Percentiles rank a stretch among this genome's conserved stretches.
Evolutionary conservation across 192 early-diverging fungal species (phyloP).

Genomic region (Dissophora ornata): DNA sequence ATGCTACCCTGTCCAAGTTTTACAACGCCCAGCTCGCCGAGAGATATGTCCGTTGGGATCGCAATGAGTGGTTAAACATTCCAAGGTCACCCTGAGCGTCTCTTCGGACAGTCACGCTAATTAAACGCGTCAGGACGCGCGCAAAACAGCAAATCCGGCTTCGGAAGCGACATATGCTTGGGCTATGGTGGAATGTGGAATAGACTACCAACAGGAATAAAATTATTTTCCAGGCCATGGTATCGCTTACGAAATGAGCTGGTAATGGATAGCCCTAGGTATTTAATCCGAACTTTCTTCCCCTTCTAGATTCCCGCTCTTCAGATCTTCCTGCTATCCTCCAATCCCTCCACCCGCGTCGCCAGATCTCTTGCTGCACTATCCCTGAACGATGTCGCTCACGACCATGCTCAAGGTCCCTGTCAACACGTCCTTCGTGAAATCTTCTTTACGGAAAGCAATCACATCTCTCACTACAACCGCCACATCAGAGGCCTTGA

Average conservation of each 20-base stretch:
- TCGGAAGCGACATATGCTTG: too few relatives aligned
- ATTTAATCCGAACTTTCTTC: not conserved
- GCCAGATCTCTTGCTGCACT: too few relatives aligned
- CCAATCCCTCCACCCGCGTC: too few relatives aligned
- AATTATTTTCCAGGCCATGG: not conserved
- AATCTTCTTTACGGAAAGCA: slow-evolving; percentile 27
- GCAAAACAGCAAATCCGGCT: too few relatives aligned
- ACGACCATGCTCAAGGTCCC: slow-evolving; percentile 9
- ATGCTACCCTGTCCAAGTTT: not conserved
- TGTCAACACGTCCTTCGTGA: slow-evolving; percentile 12
- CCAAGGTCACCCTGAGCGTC: slow-evolving; percentile 9
- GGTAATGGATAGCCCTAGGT: not conserved
- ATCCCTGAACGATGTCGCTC: not conserved
- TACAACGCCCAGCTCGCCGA: too few relatives aligned
- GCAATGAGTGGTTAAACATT: slow-evolving; percentile 19
- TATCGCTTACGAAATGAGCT: not conserved
- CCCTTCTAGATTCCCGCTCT: too few relatives aligned
- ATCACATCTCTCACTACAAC: slow-evolving; percentile 19
- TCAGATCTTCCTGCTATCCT: not conserved
- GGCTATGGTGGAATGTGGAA: slow-evolving; percentile 5
- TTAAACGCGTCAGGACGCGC: too few relatives aligned
- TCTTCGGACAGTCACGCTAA: too few relatives aligned
- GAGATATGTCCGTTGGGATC: slow-evolving; percentile 1
- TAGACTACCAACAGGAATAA: not conserved
- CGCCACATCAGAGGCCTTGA: not conserved